A percentile compares a stretch with the other conserved stretches of the same genome.
phyloP scores from a whole-genome alignment of 768 basidiomycete genomes.

The Leccinum arenicola region DNA sequence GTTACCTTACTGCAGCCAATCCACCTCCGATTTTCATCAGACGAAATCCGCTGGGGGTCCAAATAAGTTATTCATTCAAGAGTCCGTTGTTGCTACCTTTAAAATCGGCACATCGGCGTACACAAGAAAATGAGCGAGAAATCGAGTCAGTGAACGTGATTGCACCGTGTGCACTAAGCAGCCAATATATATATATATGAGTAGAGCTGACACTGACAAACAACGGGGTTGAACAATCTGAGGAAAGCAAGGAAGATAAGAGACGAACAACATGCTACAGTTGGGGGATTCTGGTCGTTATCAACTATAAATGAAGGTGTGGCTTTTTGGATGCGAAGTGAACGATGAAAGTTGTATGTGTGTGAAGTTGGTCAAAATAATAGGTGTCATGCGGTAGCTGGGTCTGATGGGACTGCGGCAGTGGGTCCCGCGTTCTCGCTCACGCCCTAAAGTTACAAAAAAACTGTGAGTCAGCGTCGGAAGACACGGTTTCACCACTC shows the following conservation, averaged over 20 bases:
- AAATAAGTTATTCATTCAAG: constrained; percentile 21
- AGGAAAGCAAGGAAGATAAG: constrained; percentile 7
- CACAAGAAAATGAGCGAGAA: constrained; percentile 12
- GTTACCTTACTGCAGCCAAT: constrained; percentile 1
- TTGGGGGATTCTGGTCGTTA: constrained; percentile 8
- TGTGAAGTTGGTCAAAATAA: not conserved
- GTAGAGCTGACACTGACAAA: constrained; percentile 12
- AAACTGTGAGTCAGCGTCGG: not conserved
- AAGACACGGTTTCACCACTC: not conserved
- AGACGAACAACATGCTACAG: constrained; percentile 29
- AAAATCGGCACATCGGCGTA: constrained; percentile 2
- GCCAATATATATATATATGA: constrained; percentile 24
- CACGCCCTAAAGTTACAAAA: constrained; percentile 22
- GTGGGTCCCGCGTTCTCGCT: constrained; percentile 16
- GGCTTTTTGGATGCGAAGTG: constrained; percentile 8
- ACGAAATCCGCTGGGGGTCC: not conserved
- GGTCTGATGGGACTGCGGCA: constrained; percentile 2
- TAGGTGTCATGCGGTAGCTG: constrained; percentile 10
- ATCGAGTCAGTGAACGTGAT: constrained; percentile 5
- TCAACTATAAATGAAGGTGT: constrained; percentile 16
- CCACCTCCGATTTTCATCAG: not conserved
- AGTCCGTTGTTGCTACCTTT: constrained; percentile 7
- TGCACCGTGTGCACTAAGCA: constrained; percentile 15
- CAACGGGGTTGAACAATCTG: constrained; percentile 9
- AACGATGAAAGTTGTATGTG: constrained; percentile 1